A percentile compares a stretch with the other conserved stretches of the same genome.
Evolutionary conservation across 2,329 filamentous ascomycete genomes (phyloP).

Genomic region (Neonectria faginata): DNA sequence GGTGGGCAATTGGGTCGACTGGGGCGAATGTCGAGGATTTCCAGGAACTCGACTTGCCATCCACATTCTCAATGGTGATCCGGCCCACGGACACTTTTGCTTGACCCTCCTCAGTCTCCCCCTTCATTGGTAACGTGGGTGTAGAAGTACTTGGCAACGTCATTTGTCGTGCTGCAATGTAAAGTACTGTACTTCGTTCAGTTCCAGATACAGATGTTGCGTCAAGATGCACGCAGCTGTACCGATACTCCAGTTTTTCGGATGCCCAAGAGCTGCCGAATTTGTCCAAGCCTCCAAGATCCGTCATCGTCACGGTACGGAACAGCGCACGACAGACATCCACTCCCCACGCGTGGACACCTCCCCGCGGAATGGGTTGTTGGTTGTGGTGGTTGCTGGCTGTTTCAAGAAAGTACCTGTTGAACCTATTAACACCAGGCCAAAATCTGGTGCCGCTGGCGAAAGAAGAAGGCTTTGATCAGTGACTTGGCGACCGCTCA

Average conservation of each 20-base stretch:
- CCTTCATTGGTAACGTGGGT: neutral
- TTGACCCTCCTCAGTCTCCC: neutral
- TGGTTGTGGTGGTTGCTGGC: constrained; percentile 31
- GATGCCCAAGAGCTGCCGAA: constrained; percentile 10
- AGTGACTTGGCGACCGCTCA: constrained; percentile 16
- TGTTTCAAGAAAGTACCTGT: constrained; percentile 35
- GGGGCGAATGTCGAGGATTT: constrained; percentile 32
- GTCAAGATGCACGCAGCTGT: constrained; percentile 18
- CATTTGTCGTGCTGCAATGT: neutral
- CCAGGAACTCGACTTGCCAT: constrained; percentile 22
- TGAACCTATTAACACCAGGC: constrained; percentile 13
- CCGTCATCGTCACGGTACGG: constrained; percentile 9
- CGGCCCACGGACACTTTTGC: constrained; percentile 6
- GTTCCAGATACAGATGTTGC: constrained; percentile 4
- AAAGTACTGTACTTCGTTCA: neutral
- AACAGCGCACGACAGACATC: constrained; percentile 22
- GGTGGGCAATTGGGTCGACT: constrained; percentile 32
- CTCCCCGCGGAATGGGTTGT: constrained; percentile 14
- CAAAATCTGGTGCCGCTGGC: constrained; percentile 4
- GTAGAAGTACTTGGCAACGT: constrained; percentile 4
- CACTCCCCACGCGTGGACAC: constrained; percentile 24
- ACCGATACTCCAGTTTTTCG: constrained; percentile 11
- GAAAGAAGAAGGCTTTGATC: constrained; percentile 13
- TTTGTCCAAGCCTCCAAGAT: constrained; percentile 7
- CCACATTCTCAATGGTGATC: constrained; percentile 2